Evolutionary conservation across 495 filamentous ascomycete species (phyloP), one percentile per base, ranked within the genome.

Genomic region (Penicillium egyptiacum): DNA sequence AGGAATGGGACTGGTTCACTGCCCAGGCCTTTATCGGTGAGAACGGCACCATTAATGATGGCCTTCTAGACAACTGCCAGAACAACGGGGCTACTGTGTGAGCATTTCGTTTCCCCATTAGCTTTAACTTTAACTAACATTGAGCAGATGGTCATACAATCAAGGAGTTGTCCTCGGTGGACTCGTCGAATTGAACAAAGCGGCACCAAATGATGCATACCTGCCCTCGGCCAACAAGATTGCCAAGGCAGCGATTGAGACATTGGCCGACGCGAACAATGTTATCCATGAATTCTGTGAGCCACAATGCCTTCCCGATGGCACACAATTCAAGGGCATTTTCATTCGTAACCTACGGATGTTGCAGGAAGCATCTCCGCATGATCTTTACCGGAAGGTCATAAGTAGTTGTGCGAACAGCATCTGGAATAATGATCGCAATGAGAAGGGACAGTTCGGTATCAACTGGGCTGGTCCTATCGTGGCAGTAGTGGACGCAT

Each of bases 141-240:
- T 17, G 3, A 22, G 1, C 40, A 74, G 71, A 8, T 92, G 83
- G 82, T 83, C 86, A 0, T 93, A 93, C 75, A 93, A 91, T 73
- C 89, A 93, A 70, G 89, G 88, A 37, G 87, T 91, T 26, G 75
- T 92, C 35, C 78, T 92, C 12, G 88, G 88, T 14, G 89, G 79
- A 0, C 78, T 91, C 1, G 83, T 87, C 43, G 88, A 91, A 70
- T 75, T 91, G 48, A 69, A 77, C 66, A 73, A 68, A 55, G 85
- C 83, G 1, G 76, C 78, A 2, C 75, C 78, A 0, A 78, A 88
- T 61, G 14, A 56, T 12, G 71, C 75, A n/a, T 79, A 81, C 23
- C 70, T 91, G 11, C 59, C 63, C 20, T 69, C 78, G 1, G 89
- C 89, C n/a, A 71, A 75, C 26, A 65, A 61, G 26, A 89, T 92